phyloP scores from a whole-genome alignment of 164 flowering plant species.

The Buxus sempervirens region DNA sequence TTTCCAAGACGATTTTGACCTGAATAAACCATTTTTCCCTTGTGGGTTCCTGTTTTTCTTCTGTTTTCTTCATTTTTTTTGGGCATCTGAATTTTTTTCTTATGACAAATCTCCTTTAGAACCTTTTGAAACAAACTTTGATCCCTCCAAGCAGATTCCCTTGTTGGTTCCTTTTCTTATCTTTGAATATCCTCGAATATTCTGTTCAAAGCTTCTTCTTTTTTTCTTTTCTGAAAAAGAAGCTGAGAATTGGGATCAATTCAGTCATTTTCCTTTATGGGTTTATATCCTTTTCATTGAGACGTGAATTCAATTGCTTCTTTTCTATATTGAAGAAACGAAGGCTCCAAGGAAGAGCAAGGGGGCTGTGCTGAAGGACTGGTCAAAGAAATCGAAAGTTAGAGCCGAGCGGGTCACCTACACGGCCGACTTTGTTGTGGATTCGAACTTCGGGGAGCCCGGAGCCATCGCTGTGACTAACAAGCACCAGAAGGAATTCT shows the following conservation, averaged over 20 bases:
- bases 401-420: slow-evolving; percentile 68
- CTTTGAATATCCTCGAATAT: too few relatives aligned
- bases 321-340: slow-evolving; percentile 37
- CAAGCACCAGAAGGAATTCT: slow-evolving; percentile 86
- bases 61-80: too few relatives aligned
- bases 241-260: too few relatives aligned
- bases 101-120: not conserved
- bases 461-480: slow-evolving; percentile 79
- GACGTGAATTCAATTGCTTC: not conserved
- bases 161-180: too few relatives aligned
- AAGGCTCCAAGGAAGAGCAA: slow-evolving; percentile 62
- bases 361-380: slow-evolving; percentile 60
- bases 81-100: not conserved
- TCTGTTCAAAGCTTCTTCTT: too few relatives aligned
- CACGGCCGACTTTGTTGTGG: slow-evolving; percentile 70
- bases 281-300: not conserved
- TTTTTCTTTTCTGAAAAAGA: too few relatives aligned
- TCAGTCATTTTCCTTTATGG: not conserved
- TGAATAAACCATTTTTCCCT: not conserved
- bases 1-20: not conserved
- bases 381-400: slow-evolving; percentile 71
- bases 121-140: not conserved
- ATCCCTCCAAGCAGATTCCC: not conserved
- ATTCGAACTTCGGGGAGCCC: slow-evolving; percentile 70
- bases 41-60: too few relatives aligned